These are phyloP conservation scores for Paecilomyces formosus DNA, from an alignment of 2,329 filamentous ascomycete genomes.

Conservation along the genomic window DNA sequence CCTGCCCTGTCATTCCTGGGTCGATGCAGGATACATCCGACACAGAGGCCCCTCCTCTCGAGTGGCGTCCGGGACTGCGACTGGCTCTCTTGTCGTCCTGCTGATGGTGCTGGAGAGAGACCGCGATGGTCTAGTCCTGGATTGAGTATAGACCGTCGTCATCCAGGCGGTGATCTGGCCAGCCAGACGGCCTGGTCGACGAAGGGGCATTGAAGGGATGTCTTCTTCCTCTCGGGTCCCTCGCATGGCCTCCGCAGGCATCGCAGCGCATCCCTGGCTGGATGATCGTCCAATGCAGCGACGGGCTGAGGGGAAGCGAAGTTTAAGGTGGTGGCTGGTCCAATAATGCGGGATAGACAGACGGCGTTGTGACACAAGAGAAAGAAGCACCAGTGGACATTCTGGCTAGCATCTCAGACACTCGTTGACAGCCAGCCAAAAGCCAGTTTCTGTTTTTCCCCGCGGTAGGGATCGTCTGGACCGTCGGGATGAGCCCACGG, in stretches of 20 bases:
- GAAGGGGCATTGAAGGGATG: neutral
- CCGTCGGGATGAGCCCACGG: neutral
- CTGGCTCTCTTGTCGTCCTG: neutral
- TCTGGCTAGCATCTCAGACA: neutral
- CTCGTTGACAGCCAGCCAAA: conserved; percentile 4
- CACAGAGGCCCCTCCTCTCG: neutral
- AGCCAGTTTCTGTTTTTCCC: conserved; percentile 7
- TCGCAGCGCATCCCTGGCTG: neutral
- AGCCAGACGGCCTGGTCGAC: neutral
- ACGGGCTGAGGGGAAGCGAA: neutral
- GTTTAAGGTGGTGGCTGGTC: conserved; percentile 8
- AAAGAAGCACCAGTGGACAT: neutral
- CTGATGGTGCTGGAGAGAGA: neutral
- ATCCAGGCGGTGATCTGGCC: neutral
- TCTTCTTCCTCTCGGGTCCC: neutral
- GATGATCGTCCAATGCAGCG: conserved; percentile 1
- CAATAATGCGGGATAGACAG: conserved; percentile 3
- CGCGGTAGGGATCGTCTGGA: conserved; percentile 4
- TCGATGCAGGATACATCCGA: neutral
- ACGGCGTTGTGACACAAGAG: neutral
- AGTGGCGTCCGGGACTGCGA: neutral
- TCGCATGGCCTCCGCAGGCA: neutral
- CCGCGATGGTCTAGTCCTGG: neutral
- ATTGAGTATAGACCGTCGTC: neutral
- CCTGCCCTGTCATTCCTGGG: neutral